Conservation (phyloP, 345 rosid species). For the Ceriops decandra region DNA sequence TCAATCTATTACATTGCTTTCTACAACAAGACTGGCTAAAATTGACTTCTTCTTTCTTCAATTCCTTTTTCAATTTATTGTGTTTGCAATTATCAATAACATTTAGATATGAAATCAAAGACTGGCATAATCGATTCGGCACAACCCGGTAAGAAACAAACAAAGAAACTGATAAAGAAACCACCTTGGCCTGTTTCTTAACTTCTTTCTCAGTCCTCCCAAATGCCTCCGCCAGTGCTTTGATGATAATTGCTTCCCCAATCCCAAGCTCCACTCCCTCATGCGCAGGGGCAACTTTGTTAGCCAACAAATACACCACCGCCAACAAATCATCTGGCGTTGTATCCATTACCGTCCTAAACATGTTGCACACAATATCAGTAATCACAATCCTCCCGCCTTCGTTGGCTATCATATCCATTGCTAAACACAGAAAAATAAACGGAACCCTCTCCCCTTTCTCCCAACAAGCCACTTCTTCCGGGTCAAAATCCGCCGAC, state of each 20-base stretch:
- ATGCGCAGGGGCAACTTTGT: slow-evolving; percentile 81
- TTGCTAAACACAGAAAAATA: slow-evolving; percentile 57
- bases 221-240: slow-evolving; percentile 80
- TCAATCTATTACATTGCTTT: too few relatives aligned
- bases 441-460: slow-evolving; percentile 81
- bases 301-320: slow-evolving; percentile 65
- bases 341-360: slow-evolving; percentile 74
- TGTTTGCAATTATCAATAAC: too few relatives aligned
- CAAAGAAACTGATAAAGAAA: not conserved
- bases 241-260: slow-evolving; percentile 72
- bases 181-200: slow-evolving; percentile 64
- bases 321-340: slow-evolving; percentile 76
- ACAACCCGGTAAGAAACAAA: not conserved
- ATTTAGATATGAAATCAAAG: too few relatives aligned
- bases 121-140: too few relatives aligned
- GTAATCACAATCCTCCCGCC: slow-evolving; percentile 73
- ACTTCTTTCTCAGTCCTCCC: slow-evolving; percentile 77
- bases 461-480: slow-evolving; percentile 55
- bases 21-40: too few relatives aligned
- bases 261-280: slow-evolving; percentile 92
- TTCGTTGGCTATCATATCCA: slow-evolving; percentile 70
- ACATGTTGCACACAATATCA: slow-evolving; percentile 76
- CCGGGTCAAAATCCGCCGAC: slow-evolving; percentile 58
- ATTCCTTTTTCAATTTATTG: too few relatives aligned
- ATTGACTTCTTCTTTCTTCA: too few relatives aligned